A percentile compares a stretch with the other conserved stretches of the same genome.
These are phyloP conservation scores for Suillus ampliporus DNA, from an alignment of 768 basidiomycete species.

Conservation along the genomic window DNA sequence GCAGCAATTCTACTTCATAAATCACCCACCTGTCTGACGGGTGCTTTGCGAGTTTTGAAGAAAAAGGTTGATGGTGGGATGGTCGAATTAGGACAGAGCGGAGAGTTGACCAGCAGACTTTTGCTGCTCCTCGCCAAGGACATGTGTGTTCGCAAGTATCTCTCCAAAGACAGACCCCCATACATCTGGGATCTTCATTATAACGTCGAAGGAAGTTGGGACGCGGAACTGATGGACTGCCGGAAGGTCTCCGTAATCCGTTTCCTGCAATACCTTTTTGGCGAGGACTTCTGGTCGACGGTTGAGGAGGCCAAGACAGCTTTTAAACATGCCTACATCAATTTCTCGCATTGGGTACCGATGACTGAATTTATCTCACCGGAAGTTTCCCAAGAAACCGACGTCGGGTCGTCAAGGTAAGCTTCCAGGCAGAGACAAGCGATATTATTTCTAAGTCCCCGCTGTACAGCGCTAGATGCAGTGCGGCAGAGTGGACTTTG, in stretches of 20 bases:
- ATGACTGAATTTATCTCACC: constrained; percentile 17
- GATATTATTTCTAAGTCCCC: not conserved
- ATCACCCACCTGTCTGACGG: not conserved
- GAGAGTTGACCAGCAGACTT: constrained; percentile 19
- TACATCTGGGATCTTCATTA: not conserved
- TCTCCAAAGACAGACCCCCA: not conserved
- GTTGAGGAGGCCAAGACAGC: constrained; percentile 5
- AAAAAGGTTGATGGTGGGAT: constrained; percentile 13
- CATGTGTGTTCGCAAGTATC: constrained; percentile 6
- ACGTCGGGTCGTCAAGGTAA: not conserved
- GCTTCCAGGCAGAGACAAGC: not conserved
- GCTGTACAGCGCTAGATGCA: not conserved
- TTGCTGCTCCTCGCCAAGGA: constrained; percentile 18
- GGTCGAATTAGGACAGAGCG: constrained; percentile 8
- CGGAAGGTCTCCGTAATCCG: constrained; percentile 17
- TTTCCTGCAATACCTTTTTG: constrained; percentile 23
- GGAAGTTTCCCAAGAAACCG: not conserved
- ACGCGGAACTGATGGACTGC: constrained; percentile 15
- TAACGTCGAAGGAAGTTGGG: not conserved
- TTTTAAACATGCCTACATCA: constrained; percentile 18
- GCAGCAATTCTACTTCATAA: not conserved
- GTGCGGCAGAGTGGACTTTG: constrained; percentile 8
- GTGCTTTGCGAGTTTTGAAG: not conserved
- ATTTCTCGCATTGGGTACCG: constrained; percentile 20
- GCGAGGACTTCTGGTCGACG: constrained; percentile 5